phyloP scores from a whole-genome alignment of 176 grass and related monocot genomes.

The bread wheat (Triticum aestivum) region DNA sequence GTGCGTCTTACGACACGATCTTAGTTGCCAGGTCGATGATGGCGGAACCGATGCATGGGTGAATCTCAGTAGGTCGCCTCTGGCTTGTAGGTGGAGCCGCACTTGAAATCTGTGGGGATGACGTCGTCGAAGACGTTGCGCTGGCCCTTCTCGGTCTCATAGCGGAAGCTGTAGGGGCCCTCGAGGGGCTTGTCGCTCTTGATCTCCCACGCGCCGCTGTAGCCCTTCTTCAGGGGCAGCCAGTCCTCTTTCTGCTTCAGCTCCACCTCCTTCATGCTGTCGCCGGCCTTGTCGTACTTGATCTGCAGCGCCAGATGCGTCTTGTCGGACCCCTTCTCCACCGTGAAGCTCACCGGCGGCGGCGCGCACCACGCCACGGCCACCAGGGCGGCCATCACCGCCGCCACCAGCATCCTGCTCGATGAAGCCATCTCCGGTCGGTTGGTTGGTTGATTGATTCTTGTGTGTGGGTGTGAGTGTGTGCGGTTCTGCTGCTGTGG shows the following conservation, averaged over 20 bases:
- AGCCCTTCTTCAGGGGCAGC: background rate
- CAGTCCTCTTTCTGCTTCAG: background rate
- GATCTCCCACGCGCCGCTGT: background rate
- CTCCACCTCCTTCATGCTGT: constrained; percentile 1
- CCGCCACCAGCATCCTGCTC: background rate
- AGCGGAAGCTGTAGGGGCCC: background rate
- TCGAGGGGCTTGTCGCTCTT: background rate
- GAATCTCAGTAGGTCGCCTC: background rate
- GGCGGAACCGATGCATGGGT: background rate
- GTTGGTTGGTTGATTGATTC: background rate
- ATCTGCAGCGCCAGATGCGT: background rate
- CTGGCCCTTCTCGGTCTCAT: background rate
- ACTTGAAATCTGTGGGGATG: background rate
- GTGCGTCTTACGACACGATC: no score
- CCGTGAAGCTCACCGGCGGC: background rate
- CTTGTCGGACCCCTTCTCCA: background rate
- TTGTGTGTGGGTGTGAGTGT: background rate
- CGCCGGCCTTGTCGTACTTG: constrained; percentile 2
- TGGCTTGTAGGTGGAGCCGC: background rate
- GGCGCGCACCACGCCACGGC: background rate
- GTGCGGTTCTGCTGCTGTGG: background rate
- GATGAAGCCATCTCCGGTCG: background rate
- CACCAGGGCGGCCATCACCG: background rate
- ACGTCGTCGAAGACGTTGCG: background rate
- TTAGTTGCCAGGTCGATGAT: background rate